These are phyloP conservation scores for Hymenoscyphus linearis DNA, from an alignment of 2,329 filamentous ascomycete genomes.

Conservation along the genomic window DNA sequence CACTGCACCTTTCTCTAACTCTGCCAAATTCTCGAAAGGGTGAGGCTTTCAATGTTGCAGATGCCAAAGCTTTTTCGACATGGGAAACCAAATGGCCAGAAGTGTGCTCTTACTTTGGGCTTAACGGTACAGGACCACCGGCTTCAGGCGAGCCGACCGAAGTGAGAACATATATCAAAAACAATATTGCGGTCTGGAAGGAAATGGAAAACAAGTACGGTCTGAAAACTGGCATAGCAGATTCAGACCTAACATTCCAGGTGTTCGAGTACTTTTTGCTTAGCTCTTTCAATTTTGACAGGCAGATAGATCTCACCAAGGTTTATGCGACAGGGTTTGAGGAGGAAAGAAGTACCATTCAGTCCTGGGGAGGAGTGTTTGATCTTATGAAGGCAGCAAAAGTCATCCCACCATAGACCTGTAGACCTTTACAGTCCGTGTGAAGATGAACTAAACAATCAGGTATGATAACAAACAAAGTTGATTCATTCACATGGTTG, in stretches of 20 bases:
- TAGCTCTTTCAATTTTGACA: constrained; percentile 40
- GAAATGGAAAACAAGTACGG: constrained; percentile 33
- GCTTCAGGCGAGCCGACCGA: constrained; percentile 28
- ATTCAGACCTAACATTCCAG: constrained; percentile 33
- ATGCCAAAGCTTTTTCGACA: constrained; percentile 32
- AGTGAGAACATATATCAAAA: constrained; percentile 33
- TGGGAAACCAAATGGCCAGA: constrained; percentile 42
- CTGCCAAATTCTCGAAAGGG: constrained; percentile 35
- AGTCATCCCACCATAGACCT: constrained; percentile 33
- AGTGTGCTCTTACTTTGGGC: constrained; percentile 40
- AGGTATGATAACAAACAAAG: too few species aligned
- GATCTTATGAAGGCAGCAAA: constrained; percentile 39
- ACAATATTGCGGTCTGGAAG: constrained; percentile 32
- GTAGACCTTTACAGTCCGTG: too few species aligned
- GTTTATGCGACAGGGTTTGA: constrained; percentile 38
- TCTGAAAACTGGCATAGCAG: constrained; percentile 35
- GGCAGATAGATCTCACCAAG: constrained; percentile 41
- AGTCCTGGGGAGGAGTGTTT: constrained; percentile 39
- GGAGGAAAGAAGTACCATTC: constrained; percentile 36
- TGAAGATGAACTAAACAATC: too few species aligned
- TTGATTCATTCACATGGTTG: too few species aligned
- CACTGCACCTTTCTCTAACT: constrained; percentile 38
- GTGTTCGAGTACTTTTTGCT: constrained; percentile 40
- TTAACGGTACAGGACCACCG: constrained; percentile 35
- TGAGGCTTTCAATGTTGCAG: constrained; percentile 39